These are phyloP conservation scores for Triglochin maritima DNA, from an alignment of 106 monocot genomes.

Conservation along the genomic window DNA sequence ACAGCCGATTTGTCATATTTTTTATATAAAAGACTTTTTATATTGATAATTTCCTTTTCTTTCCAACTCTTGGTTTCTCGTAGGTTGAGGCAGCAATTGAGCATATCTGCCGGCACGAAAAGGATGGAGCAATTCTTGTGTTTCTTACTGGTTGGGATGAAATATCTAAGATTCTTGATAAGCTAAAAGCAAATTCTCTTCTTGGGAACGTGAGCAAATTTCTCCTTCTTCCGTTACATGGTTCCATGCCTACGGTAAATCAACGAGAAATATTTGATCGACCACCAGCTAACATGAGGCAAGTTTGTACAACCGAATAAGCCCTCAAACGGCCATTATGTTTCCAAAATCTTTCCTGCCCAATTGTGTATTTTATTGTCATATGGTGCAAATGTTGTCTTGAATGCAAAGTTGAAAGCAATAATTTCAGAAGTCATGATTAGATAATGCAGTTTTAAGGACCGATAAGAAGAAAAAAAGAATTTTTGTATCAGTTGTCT, in stretches of 20 bases:
- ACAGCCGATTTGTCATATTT: no score
- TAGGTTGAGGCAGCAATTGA: constrained; percentile 91
- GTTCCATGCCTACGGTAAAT: constrained; percentile 97
- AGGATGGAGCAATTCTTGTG: constrained; percentile 87
- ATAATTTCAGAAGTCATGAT: no score
- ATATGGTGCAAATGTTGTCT: no score
- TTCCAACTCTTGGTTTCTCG: not conserved
- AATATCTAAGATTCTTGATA: constrained; percentile 87
- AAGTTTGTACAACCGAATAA: no score
- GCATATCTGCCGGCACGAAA: constrained; percentile 77
- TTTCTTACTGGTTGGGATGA: constrained; percentile 99
- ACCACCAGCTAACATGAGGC: constrained; percentile 74
- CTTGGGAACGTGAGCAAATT: constrained; percentile 73
- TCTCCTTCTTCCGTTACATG: constrained; percentile 87
- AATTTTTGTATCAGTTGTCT: no score
- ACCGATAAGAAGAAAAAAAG: no score
- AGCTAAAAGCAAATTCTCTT: constrained; percentile 62
- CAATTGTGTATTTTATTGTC: no score
- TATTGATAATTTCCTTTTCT: not conserved
- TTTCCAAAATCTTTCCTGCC: no score
- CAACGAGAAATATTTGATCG: constrained; percentile 96
- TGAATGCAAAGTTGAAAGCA: no score
- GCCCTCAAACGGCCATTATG: no score
- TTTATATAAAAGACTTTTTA: no score
- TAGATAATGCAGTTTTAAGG: no score